These are phyloP conservation scores for Digitaria exilis DNA, from an alignment of 202 grass and related monocot genomes.

Conservation along the genomic window DNA sequence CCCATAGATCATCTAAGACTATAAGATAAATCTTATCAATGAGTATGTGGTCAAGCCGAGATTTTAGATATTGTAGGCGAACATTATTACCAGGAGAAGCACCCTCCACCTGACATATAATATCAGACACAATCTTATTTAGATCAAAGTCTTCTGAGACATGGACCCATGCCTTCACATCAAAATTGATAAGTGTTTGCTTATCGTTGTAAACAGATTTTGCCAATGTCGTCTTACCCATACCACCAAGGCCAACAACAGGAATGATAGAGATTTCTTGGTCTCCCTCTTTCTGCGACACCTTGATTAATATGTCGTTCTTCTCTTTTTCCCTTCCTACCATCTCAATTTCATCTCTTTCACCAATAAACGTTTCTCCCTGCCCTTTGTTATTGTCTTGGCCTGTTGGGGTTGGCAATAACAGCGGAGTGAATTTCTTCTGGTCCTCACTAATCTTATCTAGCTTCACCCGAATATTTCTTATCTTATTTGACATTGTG, in stretches of 20 bases:
- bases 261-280: background rate
- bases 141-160: background rate
- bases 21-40: background rate
- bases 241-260: background rate
- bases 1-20: background rate
- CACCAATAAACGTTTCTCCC: background rate
- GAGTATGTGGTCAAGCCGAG: background rate
- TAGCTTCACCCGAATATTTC: background rate
- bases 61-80: background rate
- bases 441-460: background rate
- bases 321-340: constrained; percentile 3
- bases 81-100: background rate
- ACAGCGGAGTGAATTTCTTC: background rate
- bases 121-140: background rate
- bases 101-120: background rate
- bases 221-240: background rate
- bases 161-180: constrained; percentile 14
- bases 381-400: background rate
- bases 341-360: background rate
- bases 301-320: background rate
- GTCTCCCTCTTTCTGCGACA: background rate
- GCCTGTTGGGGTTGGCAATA: background rate
- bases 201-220: background rate
- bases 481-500: background rate
- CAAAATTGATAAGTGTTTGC: background rate